phyloP scores from a whole-genome alignment of 2,329 filamentous ascomycete genomes.

The Aspergillus quadricinctus region DNA sequence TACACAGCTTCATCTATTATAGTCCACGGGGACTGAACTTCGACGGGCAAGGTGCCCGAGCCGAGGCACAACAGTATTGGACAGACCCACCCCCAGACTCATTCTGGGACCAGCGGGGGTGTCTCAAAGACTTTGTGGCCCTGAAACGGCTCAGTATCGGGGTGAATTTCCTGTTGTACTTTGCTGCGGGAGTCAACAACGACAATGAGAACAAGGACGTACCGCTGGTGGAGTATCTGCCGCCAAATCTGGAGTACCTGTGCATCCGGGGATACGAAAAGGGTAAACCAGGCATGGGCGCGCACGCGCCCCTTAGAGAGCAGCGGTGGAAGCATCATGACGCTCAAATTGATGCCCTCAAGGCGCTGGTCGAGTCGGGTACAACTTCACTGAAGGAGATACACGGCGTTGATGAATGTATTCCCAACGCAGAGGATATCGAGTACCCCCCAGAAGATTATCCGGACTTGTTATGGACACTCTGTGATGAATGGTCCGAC shows the following conservation, averaged over 20 bases:
- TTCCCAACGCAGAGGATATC: slow-evolving; percentile 8
- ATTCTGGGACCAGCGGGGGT: slow-evolving; percentile 8
- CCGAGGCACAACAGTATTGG: not conserved
- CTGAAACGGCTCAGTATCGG: slow-evolving; percentile 16
- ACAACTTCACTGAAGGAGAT: slow-evolving; percentile 6
- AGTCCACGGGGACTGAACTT: too few relatives aligned
- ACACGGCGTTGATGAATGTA: slow-evolving; percentile 7
- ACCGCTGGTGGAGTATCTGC: slow-evolving; percentile 4
- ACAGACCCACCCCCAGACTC: not conserved
- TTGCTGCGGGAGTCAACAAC: slow-evolving; percentile 4
- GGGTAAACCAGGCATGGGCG: not conserved
- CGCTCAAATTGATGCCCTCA: slow-evolving; percentile 9
- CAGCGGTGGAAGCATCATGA: not conserved
- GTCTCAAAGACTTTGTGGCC: slow-evolving; percentile 14
- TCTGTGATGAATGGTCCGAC: not conserved
- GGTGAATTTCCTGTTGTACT: slow-evolving; percentile 13
- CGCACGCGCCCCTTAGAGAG: too few relatives aligned
- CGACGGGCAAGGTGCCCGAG: not conserved
- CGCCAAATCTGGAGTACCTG: slow-evolving; percentile 13
- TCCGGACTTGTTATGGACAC: slow-evolving; percentile 1
- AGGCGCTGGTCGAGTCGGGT: not conserved
- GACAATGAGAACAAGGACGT: not conserved
- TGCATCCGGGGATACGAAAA: slow-evolving; percentile 15
- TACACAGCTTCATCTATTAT: not conserved
- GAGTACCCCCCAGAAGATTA: slow-evolving; percentile 3